Evolutionary conservation across 176 grass and related monocot species (phyloP).

Genomic region (Aegilops sharonensis): DNA sequence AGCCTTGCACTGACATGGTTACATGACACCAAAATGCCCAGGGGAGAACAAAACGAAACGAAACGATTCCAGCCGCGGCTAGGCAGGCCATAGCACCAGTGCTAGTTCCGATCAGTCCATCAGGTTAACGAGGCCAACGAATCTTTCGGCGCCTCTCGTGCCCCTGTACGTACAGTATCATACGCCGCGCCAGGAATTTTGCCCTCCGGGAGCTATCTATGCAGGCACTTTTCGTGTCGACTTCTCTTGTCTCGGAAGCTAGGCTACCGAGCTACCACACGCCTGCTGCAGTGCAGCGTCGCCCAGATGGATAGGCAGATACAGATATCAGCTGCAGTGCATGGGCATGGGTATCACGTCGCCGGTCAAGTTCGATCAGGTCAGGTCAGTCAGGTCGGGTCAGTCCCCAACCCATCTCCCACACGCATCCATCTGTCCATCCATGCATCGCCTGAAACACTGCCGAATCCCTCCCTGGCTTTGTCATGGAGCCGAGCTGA

Average conservation of each 20-base stretch:
- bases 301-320: not conserved
- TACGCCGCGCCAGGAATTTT: slow-evolving; percentile 12
- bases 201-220: not conserved
- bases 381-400: slow-evolving; percentile 15
- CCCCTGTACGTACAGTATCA: not conserved
- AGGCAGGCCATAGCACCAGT: not conserved
- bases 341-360: not conserved
- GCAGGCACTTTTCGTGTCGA: slow-evolving; percentile 42
- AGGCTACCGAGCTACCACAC: not conserved
- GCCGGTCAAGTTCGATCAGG: not conserved
- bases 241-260: slow-evolving; percentile 22
- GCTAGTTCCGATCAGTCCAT: not conserved
- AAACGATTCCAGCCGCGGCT: not conserved
- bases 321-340: not conserved
- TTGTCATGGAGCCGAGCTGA: not conserved
- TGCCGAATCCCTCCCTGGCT: not conserved
- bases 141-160: not conserved
- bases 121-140: not conserved
- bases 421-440: slow-evolving; percentile 22
- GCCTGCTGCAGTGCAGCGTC: not conserved
- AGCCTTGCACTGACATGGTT: not conserved
- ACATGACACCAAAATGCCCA: not conserved
- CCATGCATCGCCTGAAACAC: not conserved
- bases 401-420: slow-evolving; percentile 12
- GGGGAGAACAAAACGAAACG: not conserved